Percentiles rank a stretch among this genome's conserved stretches.
These are phyloP conservation scores for Penicillium malachiteum DNA, from an alignment of 495 filamentous ascomycete species.

Conservation along the genomic window DNA sequence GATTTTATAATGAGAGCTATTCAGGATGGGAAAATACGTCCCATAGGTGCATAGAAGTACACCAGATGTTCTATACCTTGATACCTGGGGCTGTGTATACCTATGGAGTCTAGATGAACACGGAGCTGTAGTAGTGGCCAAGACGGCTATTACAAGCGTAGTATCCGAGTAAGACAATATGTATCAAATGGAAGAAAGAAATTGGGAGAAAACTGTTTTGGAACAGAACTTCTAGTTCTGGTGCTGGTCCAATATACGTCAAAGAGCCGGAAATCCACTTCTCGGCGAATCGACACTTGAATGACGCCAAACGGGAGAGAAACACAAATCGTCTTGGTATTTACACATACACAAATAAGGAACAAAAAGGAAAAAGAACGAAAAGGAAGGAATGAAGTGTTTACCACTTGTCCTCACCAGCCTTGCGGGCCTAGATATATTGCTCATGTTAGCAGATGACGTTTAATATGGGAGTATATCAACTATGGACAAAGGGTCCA, in stretches of 20 bases:
- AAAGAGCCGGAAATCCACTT: slow-evolving; percentile 14
- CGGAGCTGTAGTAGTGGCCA: too few species aligned
- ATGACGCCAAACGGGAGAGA: slow-evolving; percentile 32
- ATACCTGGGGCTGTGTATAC: too few species aligned
- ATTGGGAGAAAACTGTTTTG: neutral
- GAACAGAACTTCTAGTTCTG: slow-evolving; percentile 14
- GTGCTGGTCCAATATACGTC: slow-evolving; percentile 9
- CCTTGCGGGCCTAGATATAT: slow-evolving; percentile 39
- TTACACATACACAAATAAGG: slow-evolving; percentile 46
- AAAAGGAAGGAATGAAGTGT: slow-evolving; percentile 7
- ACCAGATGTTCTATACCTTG: too few species aligned
- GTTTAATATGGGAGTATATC: neutral
- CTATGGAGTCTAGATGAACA: too few species aligned
- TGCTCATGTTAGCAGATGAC: neutral
- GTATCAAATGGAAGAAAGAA: neutral
- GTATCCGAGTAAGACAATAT: too few species aligned
- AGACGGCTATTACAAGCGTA: too few species aligned
- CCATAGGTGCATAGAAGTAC: too few species aligned
- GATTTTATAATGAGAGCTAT: neutral
- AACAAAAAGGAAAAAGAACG: slow-evolving; percentile 18
- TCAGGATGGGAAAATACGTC: neutral
- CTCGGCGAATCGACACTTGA: slow-evolving; percentile 25
- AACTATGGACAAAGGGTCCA: neutral
- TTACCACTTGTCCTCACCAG: slow-evolving; percentile 45
- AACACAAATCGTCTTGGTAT: slow-evolving; percentile 38